Evolutionary conservation across 345 rosid species (phyloP), one percentile per base, ranked within the genome.

Genomic region (Melaleuca quinquenervia): DNA sequence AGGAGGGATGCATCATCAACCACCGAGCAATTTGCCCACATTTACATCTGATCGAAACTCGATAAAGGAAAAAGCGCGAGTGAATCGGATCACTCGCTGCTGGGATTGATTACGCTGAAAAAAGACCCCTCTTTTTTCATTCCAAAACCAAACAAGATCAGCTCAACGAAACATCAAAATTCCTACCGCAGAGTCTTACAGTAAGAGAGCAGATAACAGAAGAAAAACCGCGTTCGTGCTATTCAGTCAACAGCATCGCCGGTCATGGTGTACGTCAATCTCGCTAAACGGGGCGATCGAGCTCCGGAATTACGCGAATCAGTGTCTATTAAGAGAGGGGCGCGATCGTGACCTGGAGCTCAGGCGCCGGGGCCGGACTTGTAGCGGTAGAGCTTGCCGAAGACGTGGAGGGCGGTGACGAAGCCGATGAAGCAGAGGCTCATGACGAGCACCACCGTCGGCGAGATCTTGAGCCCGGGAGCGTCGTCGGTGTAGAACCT

Each of bases 361-460:
- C 88, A 92, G 24, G 93, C 90, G 64, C 89, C 87, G 54, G 91
- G 88, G 84, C 90, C 92, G 53, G 93, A 75, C 85, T 92, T 93
- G 91, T 91, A 82, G 89, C 96, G 96, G 91, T 96, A 96, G 52
- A 96, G 92, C 91, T 96, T 96, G 51, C 99, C 98, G 75, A 96
- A 94, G 84, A 95, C 98, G 82, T 96, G 98, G 88, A 96, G 99
- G 86, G 95, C 96, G 85, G 98, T 94, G 85, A 96, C 99, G 84
- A 94, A 96, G 75, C 96, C 99, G 89, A 96, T 96, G 95, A 96
- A 96, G 93, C 98, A 95, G 87, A 96, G 94, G 84, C 99, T 96
- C 93, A 96, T 94, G 83, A 96, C 94, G 84, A 96, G 97, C 76
- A 96, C 99, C 44, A 94, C 94, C 26, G 98, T 96, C 3, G 99